Evolutionary conservation across 139 green algal genomes (phyloP).

Genomic region (Gonium pectorale): DNA sequence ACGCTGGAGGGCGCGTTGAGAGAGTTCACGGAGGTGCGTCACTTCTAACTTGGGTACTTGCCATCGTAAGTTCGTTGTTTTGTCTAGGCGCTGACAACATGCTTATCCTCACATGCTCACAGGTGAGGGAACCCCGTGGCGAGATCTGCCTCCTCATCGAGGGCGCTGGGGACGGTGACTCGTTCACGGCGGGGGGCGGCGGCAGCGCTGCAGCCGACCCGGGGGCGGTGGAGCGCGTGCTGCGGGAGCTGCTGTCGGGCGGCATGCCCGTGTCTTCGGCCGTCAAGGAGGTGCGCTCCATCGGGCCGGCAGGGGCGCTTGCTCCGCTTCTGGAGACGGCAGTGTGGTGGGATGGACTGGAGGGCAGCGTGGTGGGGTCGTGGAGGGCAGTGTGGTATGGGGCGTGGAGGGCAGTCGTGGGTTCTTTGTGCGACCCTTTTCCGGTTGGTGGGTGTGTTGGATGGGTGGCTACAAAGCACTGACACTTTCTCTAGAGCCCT

Average conservation of each 20-base stretch:
- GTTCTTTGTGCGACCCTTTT: too few species aligned
- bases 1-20: conserved; percentile 31
- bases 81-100: not conserved
- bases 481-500: not conserved
- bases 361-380: too few species aligned
- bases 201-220: not conserved
- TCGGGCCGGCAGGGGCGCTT: not conserved
- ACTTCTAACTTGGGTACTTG: too few species aligned
- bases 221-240: conserved; percentile 34
- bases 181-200: not conserved
- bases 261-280: conserved; percentile 32
- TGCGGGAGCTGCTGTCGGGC: conserved; percentile 38
- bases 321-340: too few species aligned
- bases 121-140: conserved; percentile 54
- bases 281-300: conserved; percentile 40
- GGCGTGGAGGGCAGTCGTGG: too few species aligned
- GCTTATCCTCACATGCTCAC: conserved; percentile 11
- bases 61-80: conserved; percentile 21
- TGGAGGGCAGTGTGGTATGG: too few species aligned
- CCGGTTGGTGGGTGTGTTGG: too few species aligned
- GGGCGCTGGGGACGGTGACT: conserved; percentile 2
- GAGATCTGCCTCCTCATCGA: conserved; percentile 85
- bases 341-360: too few species aligned
- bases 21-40: conserved; percentile 35
- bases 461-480: too few species aligned